Evolutionary conservation across 352 stramenopile genomes (phyloP).

Genomic region (Globisporangium ultimum): DNA sequence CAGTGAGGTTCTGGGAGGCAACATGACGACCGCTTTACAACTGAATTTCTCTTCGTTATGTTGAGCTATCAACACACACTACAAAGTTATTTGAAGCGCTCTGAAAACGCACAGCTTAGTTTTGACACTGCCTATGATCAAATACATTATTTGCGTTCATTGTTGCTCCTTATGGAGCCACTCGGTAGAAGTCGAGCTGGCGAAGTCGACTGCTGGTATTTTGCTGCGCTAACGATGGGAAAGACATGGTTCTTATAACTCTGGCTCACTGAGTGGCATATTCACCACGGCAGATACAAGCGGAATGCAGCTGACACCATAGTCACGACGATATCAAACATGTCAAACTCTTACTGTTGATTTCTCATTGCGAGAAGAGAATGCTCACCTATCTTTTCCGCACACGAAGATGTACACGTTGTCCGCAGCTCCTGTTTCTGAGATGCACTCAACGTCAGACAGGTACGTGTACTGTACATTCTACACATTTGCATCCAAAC

Average conservation of each 20-base stretch:
- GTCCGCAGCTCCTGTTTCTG: constrained; percentile 60
- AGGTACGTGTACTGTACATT: constrained; percentile 72
- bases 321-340: not conserved
- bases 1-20: too few relatives aligned
- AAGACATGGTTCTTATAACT: constrained; percentile 26
- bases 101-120: too few relatives aligned
- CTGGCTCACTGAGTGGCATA: constrained; percentile 76
- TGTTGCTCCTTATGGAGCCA: too few relatives aligned
- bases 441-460: constrained; percentile 71
- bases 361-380: not conserved
- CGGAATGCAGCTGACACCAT: constrained; percentile 53
- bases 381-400: constrained; percentile 67
- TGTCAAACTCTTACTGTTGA: not conserved
- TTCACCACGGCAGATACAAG: constrained; percentile 79
- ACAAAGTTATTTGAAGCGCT: too few relatives aligned
- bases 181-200: too few relatives aligned
- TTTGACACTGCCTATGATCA: too few relatives aligned
- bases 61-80: too few relatives aligned
- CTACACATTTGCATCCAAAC: constrained; percentile 18
- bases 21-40: too few relatives aligned
- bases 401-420: constrained; percentile 82
- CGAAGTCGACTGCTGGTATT: too few relatives aligned
- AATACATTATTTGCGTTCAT: too few relatives aligned
- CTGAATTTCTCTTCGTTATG: too few relatives aligned
- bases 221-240: too few relatives aligned